These are phyloP conservation scores for Neckera pumila DNA, from an alignment of 225 moss, liverwort and hornwort genomes.

Conservation along the genomic window DNA sequence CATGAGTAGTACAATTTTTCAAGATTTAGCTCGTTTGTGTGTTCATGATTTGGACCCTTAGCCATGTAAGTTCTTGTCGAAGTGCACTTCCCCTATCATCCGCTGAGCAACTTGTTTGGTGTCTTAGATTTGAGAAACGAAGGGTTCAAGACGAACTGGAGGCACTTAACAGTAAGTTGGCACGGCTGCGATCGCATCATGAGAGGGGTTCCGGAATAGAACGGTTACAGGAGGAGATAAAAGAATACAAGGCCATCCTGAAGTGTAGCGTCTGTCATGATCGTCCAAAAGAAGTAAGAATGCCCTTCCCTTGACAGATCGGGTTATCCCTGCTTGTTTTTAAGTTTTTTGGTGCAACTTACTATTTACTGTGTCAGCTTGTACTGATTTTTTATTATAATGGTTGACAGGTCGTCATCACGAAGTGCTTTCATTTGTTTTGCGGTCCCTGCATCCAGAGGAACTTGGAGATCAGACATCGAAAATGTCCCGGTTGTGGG, in stretches of 20 bases:
- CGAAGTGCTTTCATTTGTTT: conserved; percentile 98
- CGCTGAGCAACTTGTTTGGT: not conserved
- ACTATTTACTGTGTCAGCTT: not conserved
- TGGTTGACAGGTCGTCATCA: conserved; percentile 86
- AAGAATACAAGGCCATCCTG: conserved; percentile 86
- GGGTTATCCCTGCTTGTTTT: not conserved
- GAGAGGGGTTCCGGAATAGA: conserved; percentile 66
- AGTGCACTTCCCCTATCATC: not conserved
- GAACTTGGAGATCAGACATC: conserved; percentile 92
- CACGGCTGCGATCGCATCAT: conserved; percentile 57
- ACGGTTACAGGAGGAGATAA: conserved; percentile 88
- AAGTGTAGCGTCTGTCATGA: conserved; percentile 98
- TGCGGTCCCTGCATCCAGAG: conserved; percentile 94
- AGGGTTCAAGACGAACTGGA: conserved; percentile 80
- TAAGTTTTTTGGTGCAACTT: not conserved
- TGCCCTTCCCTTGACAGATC: not conserved
- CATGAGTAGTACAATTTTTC: not conserved
- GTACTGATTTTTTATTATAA: not conserved
- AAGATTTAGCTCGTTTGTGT: not conserved
- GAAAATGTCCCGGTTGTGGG: conserved; percentile 97
- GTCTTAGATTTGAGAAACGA: conserved; percentile 74
- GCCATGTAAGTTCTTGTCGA: not conserved
- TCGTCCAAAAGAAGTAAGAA: conserved; percentile 86
- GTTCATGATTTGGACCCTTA: not conserved
- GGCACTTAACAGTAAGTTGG: conserved; percentile 50